A percentile compares a stretch with the other conserved stretches of the same genome.
Conservation (phyloP, 164 flowering plant genomes). For the Liriodendron chinense region DNA sequence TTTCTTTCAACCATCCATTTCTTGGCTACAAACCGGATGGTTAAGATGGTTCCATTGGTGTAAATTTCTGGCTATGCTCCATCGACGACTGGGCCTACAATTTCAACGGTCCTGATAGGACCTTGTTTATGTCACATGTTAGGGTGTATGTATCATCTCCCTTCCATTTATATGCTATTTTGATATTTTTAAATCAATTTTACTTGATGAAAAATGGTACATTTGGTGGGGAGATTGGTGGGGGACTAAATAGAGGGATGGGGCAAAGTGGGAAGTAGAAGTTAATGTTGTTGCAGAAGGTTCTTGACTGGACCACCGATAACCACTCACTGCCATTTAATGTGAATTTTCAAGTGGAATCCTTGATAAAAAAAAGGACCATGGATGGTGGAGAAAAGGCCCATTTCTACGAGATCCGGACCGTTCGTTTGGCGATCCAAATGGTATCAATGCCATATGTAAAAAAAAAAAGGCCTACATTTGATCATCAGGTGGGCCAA, state of each 20-base stretch:
- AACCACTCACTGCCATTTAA: conserved; percentile 8
- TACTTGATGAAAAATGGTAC: background rate
- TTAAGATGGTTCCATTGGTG: no score
- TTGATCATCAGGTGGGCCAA: no score
- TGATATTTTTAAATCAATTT: background rate
- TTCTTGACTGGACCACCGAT: conserved; percentile 25
- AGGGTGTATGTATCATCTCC: background rate
- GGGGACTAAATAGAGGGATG: conserved; percentile 27
- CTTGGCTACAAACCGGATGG: no score
- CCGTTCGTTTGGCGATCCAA: no score
- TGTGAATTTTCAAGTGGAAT: background rate
- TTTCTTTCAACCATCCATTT: no score
- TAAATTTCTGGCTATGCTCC: background rate
- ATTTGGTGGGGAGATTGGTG: conserved; percentile 20
- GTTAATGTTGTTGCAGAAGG: conserved; percentile 39
- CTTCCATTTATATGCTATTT: background rate
- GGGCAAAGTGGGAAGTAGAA: conserved; percentile 24
- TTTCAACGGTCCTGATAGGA: background rate
- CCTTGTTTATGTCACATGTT: background rate
- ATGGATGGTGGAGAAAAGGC: background rate
- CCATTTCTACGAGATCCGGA: no score
- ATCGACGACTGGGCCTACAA: background rate
- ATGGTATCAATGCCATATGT: no score
- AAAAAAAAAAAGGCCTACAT: no score
- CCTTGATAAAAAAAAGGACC: background rate